These are phyloP conservation scores for Rhazya stricta DNA, from an alignment of 257 asterid species.

Conservation along the genomic window DNA sequence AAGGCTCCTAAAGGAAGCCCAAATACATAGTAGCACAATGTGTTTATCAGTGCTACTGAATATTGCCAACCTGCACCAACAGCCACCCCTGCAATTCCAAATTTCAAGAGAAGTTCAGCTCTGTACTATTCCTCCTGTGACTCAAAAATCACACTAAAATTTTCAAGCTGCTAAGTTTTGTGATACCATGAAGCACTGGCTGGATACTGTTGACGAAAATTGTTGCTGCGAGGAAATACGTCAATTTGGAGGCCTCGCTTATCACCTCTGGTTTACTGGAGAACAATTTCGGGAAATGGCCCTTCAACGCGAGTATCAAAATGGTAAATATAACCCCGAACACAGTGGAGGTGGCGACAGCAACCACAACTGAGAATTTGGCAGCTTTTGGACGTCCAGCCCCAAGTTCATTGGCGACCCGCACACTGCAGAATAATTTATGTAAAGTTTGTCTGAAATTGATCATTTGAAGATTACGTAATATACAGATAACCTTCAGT, in stretches of 20 bases:
- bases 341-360: constrained; percentile 48
- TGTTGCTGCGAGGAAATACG: constrained; percentile 63
- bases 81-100: constrained; percentile 65
- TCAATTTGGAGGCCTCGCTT: constrained; percentile 52
- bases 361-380: constrained; percentile 47
- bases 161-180: neutral
- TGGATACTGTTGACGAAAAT: constrained; percentile 74
- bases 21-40: constrained; percentile 47
- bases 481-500: neutral
- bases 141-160: neutral
- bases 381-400: constrained; percentile 73
- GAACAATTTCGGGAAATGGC: constrained; percentile 45
- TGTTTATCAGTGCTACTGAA: constrained; percentile 63
- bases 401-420: constrained; percentile 80
- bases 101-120: neutral
- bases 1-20: constrained; percentile 84
- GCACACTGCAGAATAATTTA: constrained; percentile 44
- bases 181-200: constrained; percentile 71
- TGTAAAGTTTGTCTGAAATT: neutral
- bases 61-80: constrained; percentile 92
- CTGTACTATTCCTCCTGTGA: neutral
- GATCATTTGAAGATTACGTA: neutral
- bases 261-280: constrained; percentile 47
- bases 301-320: constrained; percentile 6
- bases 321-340: constrained; percentile 50